Evolutionary conservation across 2,329 filamentous ascomycete species (phyloP).

Genomic region (Sordariomycetes sp.): DNA sequence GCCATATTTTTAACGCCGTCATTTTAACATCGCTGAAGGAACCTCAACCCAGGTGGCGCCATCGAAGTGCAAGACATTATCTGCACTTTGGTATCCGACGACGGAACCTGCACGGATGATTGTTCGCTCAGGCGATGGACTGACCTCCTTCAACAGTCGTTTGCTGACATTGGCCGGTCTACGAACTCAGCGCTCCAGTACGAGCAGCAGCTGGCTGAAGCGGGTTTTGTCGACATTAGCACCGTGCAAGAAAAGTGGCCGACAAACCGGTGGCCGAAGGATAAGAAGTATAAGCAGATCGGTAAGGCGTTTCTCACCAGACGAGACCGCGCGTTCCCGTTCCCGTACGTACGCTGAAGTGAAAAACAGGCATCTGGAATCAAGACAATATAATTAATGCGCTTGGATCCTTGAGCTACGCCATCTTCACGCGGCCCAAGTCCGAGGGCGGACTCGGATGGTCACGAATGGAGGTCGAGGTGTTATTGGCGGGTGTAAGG

Average conservation of each 20-base stretch:
- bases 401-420: constrained; percentile 16
- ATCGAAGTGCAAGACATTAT: constrained; percentile 18
- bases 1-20: background rate
- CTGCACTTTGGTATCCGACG: constrained; percentile 16
- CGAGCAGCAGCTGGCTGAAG: constrained; percentile 27
- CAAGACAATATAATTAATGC: constrained; percentile 9
- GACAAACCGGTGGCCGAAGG: constrained; percentile 35
- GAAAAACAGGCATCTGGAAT: constrained; percentile 14
- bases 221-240: constrained; percentile 37
- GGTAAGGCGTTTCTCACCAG: constrained; percentile 15
- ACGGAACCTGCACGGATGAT: constrained; percentile 15
- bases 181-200: constrained; percentile 15
- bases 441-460: constrained; percentile 12
- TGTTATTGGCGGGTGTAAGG: constrained; percentile 14
- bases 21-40: background rate
- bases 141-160: constrained; percentile 15
- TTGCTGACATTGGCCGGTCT: constrained; percentile 14
- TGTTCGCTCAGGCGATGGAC: constrained; percentile 15
- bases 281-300: constrained; percentile 35
- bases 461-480: constrained; percentile 14
- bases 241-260: constrained; percentile 36
- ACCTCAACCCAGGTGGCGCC: constrained; percentile 18
- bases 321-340: background rate
- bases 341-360: background rate
- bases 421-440: constrained; percentile 15